A percentile compares a stretch with the other conserved stretches of the same genome.
Conservation (phyloP, 1,284 basidiomycete genomes). For the Puccinia polysora region DNA sequence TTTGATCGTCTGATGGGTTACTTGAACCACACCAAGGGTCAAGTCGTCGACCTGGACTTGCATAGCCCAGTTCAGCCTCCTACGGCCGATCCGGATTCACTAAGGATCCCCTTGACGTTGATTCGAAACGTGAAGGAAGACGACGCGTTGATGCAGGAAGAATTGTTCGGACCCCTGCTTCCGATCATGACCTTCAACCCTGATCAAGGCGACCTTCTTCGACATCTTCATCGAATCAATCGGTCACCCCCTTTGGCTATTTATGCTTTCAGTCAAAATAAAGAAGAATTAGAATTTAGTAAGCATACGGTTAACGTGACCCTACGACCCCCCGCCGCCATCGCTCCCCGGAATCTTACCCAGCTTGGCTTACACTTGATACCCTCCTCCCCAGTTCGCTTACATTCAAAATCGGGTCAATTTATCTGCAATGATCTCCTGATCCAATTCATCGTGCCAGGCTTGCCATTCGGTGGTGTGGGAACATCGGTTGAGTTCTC, state of each 20-base stretch:
- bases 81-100: conserved; percentile 39
- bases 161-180: conserved; percentile 55
- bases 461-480: conserved; percentile 47
- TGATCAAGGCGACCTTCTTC: conserved; percentile 45
- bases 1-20: conserved; percentile 52
- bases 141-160: conserved; percentile 53
- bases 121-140: conserved; percentile 50
- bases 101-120: conserved; percentile 52
- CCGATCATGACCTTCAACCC: conserved; percentile 49
- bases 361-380: background rate
- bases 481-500: conserved; percentile 46
- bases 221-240: conserved; percentile 51
- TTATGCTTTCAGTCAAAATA: conserved; percentile 52
- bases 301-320: too few species aligned
- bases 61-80: conserved; percentile 32
- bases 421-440: conserved; percentile 50
- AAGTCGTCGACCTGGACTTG: conserved; percentile 52
- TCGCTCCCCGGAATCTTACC: background rate
- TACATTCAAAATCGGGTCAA: conserved; percentile 12
- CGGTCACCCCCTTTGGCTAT: conserved; percentile 54
- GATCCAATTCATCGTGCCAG: conserved; percentile 50
- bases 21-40: conserved; percentile 52
- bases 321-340: too few species aligned
- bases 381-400: conserved; percentile 3
- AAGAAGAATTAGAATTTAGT: conserved; percentile 48